Conservation (phyloP, 73 alveolate species). For the Tetrahymena thermophila region DNA sequence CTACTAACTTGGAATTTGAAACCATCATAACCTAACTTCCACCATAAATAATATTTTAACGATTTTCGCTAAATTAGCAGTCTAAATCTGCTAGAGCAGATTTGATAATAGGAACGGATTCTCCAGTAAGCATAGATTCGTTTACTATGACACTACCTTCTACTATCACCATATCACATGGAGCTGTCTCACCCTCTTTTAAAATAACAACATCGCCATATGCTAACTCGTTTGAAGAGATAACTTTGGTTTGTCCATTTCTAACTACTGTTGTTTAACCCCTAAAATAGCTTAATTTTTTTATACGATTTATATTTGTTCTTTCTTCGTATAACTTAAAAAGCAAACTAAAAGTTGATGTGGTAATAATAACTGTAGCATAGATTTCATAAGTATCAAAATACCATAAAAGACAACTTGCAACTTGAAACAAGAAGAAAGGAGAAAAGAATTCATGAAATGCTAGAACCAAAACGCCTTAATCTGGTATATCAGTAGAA, state of each 20-base stretch:
- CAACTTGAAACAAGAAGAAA: not conserved
- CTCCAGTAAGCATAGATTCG: constrained; percentile 93
- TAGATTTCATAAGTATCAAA: not conserved
- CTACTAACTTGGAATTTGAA: constrained; percentile 33
- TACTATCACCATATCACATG: constrained; percentile 81
- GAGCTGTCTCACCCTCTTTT: constrained; percentile 55
- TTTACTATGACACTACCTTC: constrained; percentile 80
- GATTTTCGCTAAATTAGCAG: constrained; percentile 45
- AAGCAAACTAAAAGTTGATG: not conserved
- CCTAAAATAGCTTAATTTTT: not conserved
- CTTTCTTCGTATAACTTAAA: not conserved
- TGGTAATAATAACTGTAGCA: not conserved
- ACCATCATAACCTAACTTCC: not conserved
- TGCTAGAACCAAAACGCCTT: not conserved
- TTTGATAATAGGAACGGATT: constrained; percentile 79
- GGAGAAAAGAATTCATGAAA: not conserved
- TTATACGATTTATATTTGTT: not conserved
- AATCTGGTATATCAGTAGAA: not conserved
- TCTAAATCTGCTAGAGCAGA: constrained; percentile 36
- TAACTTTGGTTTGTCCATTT: not conserved
- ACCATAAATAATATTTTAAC: not conserved
- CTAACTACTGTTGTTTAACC: constrained; percentile 19
- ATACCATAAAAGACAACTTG: not conserved
- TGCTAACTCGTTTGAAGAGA: constrained; percentile 49
- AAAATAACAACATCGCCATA: constrained; percentile 79